phyloP scores from a whole-genome alignment of 1,139 yeast genomes.

The Wickerhamomyces sp. region DNA sequence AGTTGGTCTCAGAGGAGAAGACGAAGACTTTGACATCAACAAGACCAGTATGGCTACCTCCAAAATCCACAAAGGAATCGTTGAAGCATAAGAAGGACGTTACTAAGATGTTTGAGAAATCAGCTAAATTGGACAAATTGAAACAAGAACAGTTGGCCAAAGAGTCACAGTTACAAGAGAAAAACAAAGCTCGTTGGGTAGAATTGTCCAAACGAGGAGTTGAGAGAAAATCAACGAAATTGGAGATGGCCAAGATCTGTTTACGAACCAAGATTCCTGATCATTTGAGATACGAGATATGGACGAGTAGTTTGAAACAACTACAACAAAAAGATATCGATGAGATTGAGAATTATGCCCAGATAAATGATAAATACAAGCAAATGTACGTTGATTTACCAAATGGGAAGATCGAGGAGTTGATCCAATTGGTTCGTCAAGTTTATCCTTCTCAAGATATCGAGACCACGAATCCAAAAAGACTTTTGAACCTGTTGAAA shows the following conservation, averaged over 20 bases:
- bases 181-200: slow-evolving; percentile 32
- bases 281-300: slow-evolving; percentile 29
- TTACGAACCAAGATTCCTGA: slow-evolving; percentile 35
- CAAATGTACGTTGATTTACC: slow-evolving; percentile 16
- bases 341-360: slow-evolving; percentile 22
- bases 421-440: slow-evolving; percentile 24
- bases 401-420: slow-evolving; percentile 16
- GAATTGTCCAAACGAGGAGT: slow-evolving; percentile 34
- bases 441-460: slow-evolving; percentile 1
- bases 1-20: slow-evolving; percentile 36
- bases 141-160: slow-evolving; percentile 29
- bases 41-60: slow-evolving; percentile 67
- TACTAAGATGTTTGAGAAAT: slow-evolving; percentile 42
- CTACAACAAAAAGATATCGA: slow-evolving; percentile 21
- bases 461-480: slow-evolving; percentile 18
- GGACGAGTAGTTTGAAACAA: slow-evolving; percentile 26
- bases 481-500: slow-evolving; percentile 23
- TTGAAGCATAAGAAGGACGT: slow-evolving; percentile 53
- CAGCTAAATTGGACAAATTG: slow-evolving; percentile 40
- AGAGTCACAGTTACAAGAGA: slow-evolving; percentile 26
- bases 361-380: slow-evolving; percentile 17
- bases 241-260: slow-evolving; percentile 34
- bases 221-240: slow-evolving; percentile 32
- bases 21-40: slow-evolving; percentile 41
- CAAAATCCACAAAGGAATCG: slow-evolving; percentile 53